Percentiles rank a stretch among this genome's conserved stretches.
phyloP scores from a whole-genome alignment of 805 yeast species.

The Myxozyma nipponensis region DNA sequence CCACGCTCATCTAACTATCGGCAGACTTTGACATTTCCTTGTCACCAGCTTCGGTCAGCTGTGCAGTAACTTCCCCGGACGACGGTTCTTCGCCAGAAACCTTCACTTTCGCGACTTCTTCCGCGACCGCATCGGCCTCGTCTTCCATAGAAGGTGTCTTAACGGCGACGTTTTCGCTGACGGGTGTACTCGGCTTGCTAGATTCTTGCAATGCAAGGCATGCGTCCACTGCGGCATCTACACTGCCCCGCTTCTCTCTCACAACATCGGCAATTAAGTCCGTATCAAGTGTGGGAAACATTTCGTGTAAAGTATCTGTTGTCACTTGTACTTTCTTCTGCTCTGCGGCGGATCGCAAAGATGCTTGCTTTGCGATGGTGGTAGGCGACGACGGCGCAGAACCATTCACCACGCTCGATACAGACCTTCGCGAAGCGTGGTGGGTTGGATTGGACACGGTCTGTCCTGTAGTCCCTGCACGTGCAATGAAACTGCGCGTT shows the following conservation, averaged over 20 bases:
- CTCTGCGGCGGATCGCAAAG: slow-evolving; percentile 5
- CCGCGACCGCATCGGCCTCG: not conserved
- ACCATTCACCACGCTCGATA: not conserved
- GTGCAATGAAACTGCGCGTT: slow-evolving; percentile 10
- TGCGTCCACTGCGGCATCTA: slow-evolving; percentile 72
- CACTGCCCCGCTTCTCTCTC: slow-evolving; percentile 56
- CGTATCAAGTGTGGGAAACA: slow-evolving; percentile 73
- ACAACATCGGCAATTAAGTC: slow-evolving; percentile 69
- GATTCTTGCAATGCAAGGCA: slow-evolving; percentile 36
- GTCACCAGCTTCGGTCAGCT: no score
- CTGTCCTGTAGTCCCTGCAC: slow-evolving; percentile 1
- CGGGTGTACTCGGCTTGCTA: not conserved
- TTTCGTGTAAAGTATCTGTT: slow-evolving; percentile 50
- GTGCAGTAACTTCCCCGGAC: not conserved
- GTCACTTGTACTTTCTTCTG: slow-evolving; percentile 45
- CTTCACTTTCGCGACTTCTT: not conserved
- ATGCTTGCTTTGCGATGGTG: slow-evolving; percentile 1
- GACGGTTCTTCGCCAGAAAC: not conserved
- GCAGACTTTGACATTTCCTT: no score
- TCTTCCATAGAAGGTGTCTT: not conserved
- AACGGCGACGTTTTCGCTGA: not conserved
- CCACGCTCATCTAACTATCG: no score
- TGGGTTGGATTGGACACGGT: not conserved
- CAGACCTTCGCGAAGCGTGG: slow-evolving; percentile 5
- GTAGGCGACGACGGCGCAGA: not conserved